Evolutionary conservation across 345 rosid genomes (phyloP).

Genomic region (Microthlaspi erraticum): DNA sequence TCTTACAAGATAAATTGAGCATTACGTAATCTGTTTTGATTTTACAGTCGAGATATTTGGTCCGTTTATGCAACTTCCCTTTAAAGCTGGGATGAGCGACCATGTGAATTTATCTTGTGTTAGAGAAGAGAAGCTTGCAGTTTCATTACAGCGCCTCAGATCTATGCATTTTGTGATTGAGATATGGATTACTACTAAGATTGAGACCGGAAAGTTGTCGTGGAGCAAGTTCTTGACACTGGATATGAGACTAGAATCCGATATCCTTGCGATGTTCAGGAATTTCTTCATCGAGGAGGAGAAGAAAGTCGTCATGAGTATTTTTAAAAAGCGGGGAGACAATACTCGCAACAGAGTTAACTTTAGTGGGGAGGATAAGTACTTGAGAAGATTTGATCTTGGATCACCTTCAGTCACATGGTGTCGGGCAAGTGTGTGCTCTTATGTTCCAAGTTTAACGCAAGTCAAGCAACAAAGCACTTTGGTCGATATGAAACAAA

Average conservation of each 20-base stretch:
- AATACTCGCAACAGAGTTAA: neutral
- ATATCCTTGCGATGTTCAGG: too few relatives aligned
- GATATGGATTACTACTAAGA: neutral
- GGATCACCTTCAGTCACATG: neutral
- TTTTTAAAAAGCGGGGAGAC: neutral
- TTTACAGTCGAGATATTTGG: neutral
- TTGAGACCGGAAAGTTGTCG: neutral
- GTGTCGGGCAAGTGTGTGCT: neutral
- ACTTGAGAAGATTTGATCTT: neutral
- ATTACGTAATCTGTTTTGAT: neutral
- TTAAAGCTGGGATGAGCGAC: neutral
- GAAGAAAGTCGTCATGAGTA: neutral
- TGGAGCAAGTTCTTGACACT: constrained; percentile 1
- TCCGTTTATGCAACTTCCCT: neutral
- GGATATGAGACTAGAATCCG: neutral
- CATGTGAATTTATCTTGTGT: neutral
- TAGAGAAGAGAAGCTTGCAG: neutral
- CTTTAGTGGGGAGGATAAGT: neutral
- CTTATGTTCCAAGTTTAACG: constrained; percentile 2
- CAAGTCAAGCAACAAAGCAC: neutral
- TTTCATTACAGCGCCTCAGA: neutral
- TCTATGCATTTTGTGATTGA: neutral
- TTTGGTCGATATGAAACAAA: too few relatives aligned
- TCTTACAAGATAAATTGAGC: neutral
- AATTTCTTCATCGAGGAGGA: neutral